Conservation (phyloP, 495 filamentous ascomycete genomes). For the Penicillium taxi region DNA sequence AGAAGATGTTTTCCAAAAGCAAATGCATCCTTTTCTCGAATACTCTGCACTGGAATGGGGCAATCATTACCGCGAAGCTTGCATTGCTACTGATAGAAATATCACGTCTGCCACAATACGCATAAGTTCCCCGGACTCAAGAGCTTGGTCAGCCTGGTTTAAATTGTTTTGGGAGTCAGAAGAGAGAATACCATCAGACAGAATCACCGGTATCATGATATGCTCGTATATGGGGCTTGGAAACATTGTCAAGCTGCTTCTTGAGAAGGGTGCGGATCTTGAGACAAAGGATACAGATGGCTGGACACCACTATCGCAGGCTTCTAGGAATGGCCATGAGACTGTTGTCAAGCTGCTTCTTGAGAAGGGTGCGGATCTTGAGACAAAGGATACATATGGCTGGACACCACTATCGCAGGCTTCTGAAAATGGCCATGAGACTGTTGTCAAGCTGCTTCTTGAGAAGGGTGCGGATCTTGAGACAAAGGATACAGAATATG, state of each 20-base stretch:
- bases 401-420: no score
- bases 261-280: conserved; percentile 8
- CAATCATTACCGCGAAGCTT: not conserved
- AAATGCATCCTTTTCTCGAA: not conserved
- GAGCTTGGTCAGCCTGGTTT: not conserved
- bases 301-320: conserved; percentile 3
- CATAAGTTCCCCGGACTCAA: not conserved
- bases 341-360: no score
- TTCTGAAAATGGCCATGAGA: no score
- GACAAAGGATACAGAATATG: no score
- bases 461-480: no score
- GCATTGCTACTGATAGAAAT: not conserved
- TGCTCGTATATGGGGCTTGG: conserved; percentile 16
- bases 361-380: no score
- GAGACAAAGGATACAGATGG: conserved; percentile 6
- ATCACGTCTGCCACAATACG: not conserved
- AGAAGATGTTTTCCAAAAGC: not conserved
- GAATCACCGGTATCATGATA: conserved; percentile 8
- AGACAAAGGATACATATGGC: no score
- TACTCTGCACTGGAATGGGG: not conserved
- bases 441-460: no score
- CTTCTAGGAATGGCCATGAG: not conserved
- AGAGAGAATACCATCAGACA: conserved; percentile 1
- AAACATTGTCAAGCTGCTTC: conserved; percentile 9
- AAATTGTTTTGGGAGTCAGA: not conserved